These are phyloP conservation scores for Aphanomyces stellatus DNA, from an alignment of 352 stramenopile species.

Conservation along the genomic window DNA sequence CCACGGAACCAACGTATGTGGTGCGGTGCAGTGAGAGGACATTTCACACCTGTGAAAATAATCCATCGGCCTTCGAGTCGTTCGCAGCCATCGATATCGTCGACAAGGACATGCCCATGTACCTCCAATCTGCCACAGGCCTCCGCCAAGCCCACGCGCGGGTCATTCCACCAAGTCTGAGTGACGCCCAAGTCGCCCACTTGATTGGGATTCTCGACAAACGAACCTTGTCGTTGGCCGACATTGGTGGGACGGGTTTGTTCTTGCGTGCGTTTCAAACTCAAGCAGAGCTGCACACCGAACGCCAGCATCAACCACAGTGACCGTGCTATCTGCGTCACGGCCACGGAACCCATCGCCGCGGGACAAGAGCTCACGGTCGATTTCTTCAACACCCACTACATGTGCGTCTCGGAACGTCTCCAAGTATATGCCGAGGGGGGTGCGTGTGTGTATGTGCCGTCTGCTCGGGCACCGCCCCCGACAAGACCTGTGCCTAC, in stretches of 20 bases:
- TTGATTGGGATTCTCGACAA: constrained; percentile 67
- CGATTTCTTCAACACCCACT: constrained; percentile 76
- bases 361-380: constrained; percentile 57
- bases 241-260: constrained; percentile 51
- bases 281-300: constrained; percentile 59
- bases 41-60: too few relatives aligned
- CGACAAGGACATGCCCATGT: constrained; percentile 36
- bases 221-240: constrained; percentile 63
- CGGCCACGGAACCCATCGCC: constrained; percentile 54
- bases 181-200: constrained; percentile 46
- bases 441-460: constrained; percentile 57
- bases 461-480: constrained; percentile 32
- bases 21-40: too few relatives aligned
- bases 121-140: constrained; percentile 30
- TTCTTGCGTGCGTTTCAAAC: constrained; percentile 64
- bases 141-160: constrained; percentile 38
- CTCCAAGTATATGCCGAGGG: constrained; percentile 43
- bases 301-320: constrained; percentile 74
- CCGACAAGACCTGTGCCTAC: constrained; percentile 47
- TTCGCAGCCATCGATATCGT: constrained; percentile 22
- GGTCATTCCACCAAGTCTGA: constrained; percentile 46
- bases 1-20: too few relatives aligned
- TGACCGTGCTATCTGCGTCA: constrained; percentile 62
- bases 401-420: constrained; percentile 53
- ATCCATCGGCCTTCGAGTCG: too few relatives aligned